phyloP scores from a whole-genome alignment of 2,329 filamentous ascomycete species.

The Clonostachys rhizophaga region DNA sequence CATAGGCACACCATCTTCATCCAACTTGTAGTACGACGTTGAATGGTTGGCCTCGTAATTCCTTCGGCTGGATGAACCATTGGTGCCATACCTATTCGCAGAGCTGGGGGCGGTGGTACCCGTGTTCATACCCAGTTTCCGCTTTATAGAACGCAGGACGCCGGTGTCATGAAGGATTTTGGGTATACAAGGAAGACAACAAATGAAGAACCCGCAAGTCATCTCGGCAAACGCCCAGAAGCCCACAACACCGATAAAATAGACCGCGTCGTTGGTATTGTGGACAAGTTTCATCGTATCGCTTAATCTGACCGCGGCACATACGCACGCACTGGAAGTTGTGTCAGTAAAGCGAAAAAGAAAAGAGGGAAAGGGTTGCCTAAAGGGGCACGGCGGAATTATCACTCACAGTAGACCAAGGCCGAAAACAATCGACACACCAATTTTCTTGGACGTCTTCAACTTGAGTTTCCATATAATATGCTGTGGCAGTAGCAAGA shows the following conservation, averaged over 20 bases:
- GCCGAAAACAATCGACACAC: conserved; percentile 21
- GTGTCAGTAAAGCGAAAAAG: too few species aligned
- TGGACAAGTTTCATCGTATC: conserved; percentile 21
- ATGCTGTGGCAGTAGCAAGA: conserved; percentile 20
- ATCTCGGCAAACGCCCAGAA: conserved; percentile 40
- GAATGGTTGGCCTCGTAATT: too few species aligned
- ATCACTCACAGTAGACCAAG: conserved; percentile 16
- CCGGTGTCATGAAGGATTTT: conserved; percentile 28
- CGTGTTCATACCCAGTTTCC: neutral
- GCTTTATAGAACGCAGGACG: neutral
- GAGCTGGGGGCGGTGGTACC: too few species aligned
- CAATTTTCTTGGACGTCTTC: conserved; percentile 18
- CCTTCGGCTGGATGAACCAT: too few species aligned
- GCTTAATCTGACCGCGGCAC: conserved; percentile 28
- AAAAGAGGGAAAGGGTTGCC: neutral
- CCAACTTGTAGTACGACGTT: too few species aligned
- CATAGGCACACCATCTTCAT: too few species aligned
- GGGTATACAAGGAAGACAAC: conserved; percentile 28
- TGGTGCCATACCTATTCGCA: too few species aligned
- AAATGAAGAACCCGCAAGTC: conserved; percentile 37
- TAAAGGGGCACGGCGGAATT: conserved; percentile 1
- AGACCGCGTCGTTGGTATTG: conserved; percentile 21
- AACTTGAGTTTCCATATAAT: conserved; percentile 22
- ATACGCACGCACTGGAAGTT: conserved; percentile 26
- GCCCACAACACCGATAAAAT: conserved; percentile 26